Percentiles rank a stretch among this genome's conserved stretches.
phyloP scores from a whole-genome alignment of 345 rosid genomes.

The Xanthoceras sorbifolium region DNA sequence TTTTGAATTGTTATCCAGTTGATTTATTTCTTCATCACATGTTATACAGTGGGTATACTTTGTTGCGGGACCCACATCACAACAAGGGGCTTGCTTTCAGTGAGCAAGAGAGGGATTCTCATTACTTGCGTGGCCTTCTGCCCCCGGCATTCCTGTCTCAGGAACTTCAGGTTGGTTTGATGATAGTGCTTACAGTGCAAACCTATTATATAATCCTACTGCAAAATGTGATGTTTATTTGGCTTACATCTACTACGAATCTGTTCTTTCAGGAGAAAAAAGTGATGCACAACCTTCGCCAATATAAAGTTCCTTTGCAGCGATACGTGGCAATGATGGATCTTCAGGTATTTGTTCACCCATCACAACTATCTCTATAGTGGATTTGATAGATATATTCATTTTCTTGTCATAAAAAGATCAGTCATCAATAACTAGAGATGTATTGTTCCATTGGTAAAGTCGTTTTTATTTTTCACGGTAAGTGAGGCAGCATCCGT shows the following conservation, averaged over 20 bases:
- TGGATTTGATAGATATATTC: neutral
- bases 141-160: constrained; percentile 74
- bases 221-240: neutral
- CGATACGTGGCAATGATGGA: constrained; percentile 94
- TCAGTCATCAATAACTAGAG: neutral
- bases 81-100: constrained; percentile 91
- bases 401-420: neutral
- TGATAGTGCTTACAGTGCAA: neutral
- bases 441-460: neutral
- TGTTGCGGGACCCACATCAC: constrained; percentile 87
- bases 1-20: neutral
- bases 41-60: constrained; percentile 66
- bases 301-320: constrained; percentile 81
- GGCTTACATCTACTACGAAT: constrained; percentile 13
- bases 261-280: constrained; percentile 55
- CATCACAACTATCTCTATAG: neutral
- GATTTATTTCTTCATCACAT: neutral
- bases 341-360: constrained; percentile 64
- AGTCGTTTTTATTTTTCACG: neutral
- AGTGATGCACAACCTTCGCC: constrained; percentile 77
- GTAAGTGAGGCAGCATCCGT: too few relatives aligned
- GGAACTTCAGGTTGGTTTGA: constrained; percentile 69
- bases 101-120: constrained; percentile 89
- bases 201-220: neutral
- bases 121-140: constrained; percentile 88